These are phyloP conservation scores for Trichosporon ovoides DNA, from an alignment of 1,284 basidiomycete species.

Conservation along the genomic window DNA sequence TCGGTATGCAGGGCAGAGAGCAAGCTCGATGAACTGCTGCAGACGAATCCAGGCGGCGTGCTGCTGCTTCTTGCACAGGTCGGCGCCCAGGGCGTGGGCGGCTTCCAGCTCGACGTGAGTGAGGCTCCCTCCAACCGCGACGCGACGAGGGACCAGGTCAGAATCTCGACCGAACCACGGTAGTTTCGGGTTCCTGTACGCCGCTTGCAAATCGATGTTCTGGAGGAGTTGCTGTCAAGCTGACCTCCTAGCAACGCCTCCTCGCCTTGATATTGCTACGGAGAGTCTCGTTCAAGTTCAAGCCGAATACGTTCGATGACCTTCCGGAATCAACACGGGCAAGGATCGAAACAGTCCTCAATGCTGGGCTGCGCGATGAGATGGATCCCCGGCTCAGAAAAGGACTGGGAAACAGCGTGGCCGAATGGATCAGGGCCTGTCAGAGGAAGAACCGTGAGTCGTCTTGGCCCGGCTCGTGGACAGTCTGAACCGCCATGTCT, in stretches of 20 bases:
- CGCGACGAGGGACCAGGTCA: neutral
- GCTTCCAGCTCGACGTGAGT: conserved; percentile 44
- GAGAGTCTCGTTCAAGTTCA: conserved; percentile 34
- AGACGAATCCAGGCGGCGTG: conserved; percentile 30
- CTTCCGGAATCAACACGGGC: conserved; percentile 31
- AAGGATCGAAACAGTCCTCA: conserved; percentile 39
- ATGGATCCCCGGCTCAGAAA: conserved; percentile 40
- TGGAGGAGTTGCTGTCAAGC: neutral
- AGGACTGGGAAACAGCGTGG: conserved; percentile 37
- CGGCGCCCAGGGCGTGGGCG: conserved; percentile 42
- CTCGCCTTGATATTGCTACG: conserved; percentile 37
- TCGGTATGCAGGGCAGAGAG: conserved; percentile 29
- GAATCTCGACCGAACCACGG: too few species aligned
- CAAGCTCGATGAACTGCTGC: conserved; percentile 28
- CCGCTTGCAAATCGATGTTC: neutral
- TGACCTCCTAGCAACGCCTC: conserved; percentile 33
- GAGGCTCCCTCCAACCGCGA: neutral
- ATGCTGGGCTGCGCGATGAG: conserved; percentile 42
- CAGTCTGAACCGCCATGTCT: neutral
- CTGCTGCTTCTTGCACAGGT: conserved; percentile 42
- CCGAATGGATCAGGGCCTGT: conserved; percentile 38
- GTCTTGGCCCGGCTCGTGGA: neutral
- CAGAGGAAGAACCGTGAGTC: conserved; percentile 35
- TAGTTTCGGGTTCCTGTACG: too few species aligned
- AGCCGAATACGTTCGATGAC: conserved; percentile 36